Percentiles rank a stretch among this genome's conserved stretches.
These are phyloP conservation scores for Orbilia ellipsospora DNA, from an alignment of 2,329 filamentous ascomycete genomes.

Conservation along the genomic window DNA sequence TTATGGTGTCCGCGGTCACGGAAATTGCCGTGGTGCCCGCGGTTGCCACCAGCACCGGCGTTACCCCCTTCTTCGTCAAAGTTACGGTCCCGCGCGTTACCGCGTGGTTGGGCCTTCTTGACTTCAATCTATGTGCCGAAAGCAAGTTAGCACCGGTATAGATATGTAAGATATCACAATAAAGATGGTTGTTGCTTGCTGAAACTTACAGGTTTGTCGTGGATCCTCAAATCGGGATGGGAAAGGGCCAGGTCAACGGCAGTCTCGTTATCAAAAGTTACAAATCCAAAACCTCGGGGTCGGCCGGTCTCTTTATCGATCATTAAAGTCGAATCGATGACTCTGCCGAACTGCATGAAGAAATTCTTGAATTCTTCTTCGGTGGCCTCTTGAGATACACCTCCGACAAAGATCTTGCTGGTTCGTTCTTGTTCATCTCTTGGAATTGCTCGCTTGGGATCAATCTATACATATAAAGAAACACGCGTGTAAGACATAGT, in stretches of 20 bases:
- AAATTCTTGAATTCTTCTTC: constrained; percentile 97
- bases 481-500: not conserved
- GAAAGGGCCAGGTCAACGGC: constrained; percentile 92
- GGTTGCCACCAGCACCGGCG: constrained; percentile 65
- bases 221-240: constrained; percentile 81
- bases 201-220: constrained; percentile 76
- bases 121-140: constrained; percentile 76
- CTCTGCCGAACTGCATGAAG: constrained; percentile 94
- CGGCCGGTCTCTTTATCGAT: constrained; percentile 99
- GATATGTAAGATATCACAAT: too few species aligned
- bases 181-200: too few species aligned
- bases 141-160: too few species aligned
- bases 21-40: constrained; percentile 63
- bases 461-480: constrained; percentile 73
- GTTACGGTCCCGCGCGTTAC: constrained; percentile 80
- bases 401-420: constrained; percentile 97
- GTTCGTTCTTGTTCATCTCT: constrained; percentile 98
- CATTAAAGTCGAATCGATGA: constrained; percentile 98
- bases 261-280: constrained; percentile 95
- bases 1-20: constrained; percentile 62
- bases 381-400: constrained; percentile 95
- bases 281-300: constrained; percentile 94
- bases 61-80: constrained; percentile 73
- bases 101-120: constrained; percentile 94
- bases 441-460: constrained; percentile 96